Percentiles rank a stretch among this genome's conserved stretches.
phyloP scores from a whole-genome alignment of 78 protist species.

The Planoprotostelium fungivorum region DNA sequence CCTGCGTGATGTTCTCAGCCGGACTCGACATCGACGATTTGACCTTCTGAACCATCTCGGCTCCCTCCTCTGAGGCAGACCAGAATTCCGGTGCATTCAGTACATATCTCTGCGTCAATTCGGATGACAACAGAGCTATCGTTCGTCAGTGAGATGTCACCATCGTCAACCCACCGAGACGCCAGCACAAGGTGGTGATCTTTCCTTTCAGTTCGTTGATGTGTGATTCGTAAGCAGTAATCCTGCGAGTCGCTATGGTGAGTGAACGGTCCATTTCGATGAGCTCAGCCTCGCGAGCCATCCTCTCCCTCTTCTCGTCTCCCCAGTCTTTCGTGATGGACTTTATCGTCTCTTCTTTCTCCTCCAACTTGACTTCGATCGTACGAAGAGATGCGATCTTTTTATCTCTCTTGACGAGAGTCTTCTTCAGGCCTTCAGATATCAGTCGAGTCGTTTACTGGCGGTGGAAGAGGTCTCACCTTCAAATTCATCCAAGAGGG shows the following conservation, averaged over 20 bases:
- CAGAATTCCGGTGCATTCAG: neutral
- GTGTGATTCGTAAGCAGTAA: neutral
- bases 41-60: neutral
- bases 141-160: neutral
- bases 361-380: neutral
- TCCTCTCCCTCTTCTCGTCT: neutral
- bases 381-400: neutral
- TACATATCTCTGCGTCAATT: neutral
- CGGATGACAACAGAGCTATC: neutral
- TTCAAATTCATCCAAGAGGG: neutral
- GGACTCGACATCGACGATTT: neutral
- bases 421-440: neutral
- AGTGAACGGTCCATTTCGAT: neutral
- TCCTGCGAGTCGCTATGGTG: neutral
- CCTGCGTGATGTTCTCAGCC: neutral
- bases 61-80: neutral
- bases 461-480: neutral
- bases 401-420: neutral
- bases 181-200: neutral
- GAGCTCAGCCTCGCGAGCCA: neutral
- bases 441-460: neutral
- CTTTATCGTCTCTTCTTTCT: neutral
- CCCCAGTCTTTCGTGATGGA: neutral
- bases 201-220: neutral
- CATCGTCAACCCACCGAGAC: neutral